Conservation (phyloP, 148 eudicot genomes). For the Camellia sinensis region DNA sequence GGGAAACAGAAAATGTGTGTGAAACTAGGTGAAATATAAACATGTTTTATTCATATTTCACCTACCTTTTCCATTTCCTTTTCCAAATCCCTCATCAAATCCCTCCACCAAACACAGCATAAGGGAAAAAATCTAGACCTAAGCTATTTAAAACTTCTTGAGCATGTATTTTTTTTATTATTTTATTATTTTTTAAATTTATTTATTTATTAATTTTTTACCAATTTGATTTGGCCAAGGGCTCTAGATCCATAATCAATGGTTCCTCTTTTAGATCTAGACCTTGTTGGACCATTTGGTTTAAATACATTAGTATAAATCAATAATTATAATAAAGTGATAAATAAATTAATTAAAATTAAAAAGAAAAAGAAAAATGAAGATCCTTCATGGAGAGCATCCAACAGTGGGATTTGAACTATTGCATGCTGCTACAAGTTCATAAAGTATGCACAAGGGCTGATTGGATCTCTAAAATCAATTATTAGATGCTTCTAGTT, state of each 20-base stretch:
- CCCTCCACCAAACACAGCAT: no score
- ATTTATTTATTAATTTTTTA: background rate
- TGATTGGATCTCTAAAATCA: background rate
- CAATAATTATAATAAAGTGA: background rate
- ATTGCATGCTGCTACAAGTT: background rate
- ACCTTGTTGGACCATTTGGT: background rate
- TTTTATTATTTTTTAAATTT: background rate
- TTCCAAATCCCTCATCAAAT: no score
- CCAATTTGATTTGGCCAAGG: background rate
- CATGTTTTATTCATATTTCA: no score
- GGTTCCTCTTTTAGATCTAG: background rate
- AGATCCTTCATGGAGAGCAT: background rate
- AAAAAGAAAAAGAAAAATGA: background rate
- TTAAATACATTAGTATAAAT: background rate
- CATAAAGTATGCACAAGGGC: background rate
- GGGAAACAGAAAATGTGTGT: no score
- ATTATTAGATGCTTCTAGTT: background rate
- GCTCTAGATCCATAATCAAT: background rate
- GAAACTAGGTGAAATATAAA: no score
- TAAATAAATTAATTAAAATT: background rate
- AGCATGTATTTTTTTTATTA: background rate
- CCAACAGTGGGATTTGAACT: background rate
- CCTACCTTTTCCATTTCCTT: no score
- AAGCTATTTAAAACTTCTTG: background rate
- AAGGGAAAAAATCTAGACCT: background rate